Evolutionary conservation across 192 early-diverging fungal genomes (phyloP).

Genomic region (Entomortierella chlamydospora): DNA sequence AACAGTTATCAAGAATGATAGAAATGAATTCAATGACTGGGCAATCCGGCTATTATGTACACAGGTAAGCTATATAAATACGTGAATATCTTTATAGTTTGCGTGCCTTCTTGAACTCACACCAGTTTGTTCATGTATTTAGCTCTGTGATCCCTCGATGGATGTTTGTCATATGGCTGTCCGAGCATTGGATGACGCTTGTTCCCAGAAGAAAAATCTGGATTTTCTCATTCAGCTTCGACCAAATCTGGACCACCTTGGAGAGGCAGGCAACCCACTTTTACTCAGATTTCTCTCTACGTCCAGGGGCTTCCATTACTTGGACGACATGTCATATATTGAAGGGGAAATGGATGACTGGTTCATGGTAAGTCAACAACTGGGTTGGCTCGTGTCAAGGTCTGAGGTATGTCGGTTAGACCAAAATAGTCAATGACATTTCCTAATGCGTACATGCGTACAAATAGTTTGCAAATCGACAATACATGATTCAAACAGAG

Average conservation of each 20-base stretch:
- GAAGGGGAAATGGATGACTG: constrained; percentile 83
- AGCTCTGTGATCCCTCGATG: constrained; percentile 82
- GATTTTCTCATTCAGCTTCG: constrained; percentile 76
- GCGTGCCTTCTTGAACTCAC: too few species aligned
- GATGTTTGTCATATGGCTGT: constrained; percentile 81
- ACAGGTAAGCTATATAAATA: constrained; percentile 55
- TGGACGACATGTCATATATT: constrained; percentile 78
- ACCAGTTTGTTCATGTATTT: neutral
- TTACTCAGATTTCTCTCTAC: constrained; percentile 76
- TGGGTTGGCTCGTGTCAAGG: too few species aligned
- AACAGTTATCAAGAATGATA: constrained; percentile 66
- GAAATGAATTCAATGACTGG: constrained; percentile 77
- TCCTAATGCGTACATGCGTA: neutral
- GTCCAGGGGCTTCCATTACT: constrained; percentile 77
- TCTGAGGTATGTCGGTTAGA: too few species aligned
- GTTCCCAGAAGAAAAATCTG: constrained; percentile 70
- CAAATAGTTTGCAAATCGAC: constrained; percentile 59
- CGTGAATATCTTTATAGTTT: neutral
- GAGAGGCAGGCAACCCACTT: constrained; percentile 74
- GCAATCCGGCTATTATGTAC: constrained; percentile 75
- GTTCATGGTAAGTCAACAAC: constrained; percentile 71
- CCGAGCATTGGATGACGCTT: constrained; percentile 73
- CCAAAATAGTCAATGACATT: neutral
- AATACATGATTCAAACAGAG: constrained; percentile 53
- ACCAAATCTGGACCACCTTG: constrained; percentile 81